Conservation (phyloP, 2,329 filamentous ascomycete genomes). For the Colletotrichum sp. region DNA sequence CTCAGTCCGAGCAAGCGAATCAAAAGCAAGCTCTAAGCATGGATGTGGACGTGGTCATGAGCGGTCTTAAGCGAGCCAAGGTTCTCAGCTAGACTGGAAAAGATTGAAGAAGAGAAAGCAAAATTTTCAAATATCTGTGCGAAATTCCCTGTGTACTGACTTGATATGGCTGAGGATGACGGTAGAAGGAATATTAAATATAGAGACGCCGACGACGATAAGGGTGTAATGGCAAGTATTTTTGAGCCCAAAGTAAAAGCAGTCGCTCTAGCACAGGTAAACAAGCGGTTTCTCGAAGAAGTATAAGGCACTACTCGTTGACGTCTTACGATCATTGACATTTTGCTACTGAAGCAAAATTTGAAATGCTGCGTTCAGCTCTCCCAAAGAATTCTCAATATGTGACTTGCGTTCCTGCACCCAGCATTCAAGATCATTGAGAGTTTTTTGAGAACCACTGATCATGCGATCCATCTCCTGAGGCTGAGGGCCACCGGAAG, state of each 20-base stretch:
- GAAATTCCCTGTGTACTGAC: rapidly evolving
- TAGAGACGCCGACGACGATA: background rate
- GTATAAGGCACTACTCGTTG: background rate
- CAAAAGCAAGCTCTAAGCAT: background rate
- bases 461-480: constrained; percentile 14
- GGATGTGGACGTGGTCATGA: background rate
- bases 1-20: background rate
- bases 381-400: background rate
- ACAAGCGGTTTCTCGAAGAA: background rate
- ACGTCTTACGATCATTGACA: background rate
- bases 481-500: constrained; percentile 7
- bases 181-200: background rate
- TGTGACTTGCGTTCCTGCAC: background rate
- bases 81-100: background rate
- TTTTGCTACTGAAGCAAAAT: background rate
- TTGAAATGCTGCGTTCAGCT: background rate
- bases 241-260: background rate
- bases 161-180: background rate
- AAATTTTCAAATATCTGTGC: background rate
- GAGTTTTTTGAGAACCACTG: background rate
- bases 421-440: background rate
- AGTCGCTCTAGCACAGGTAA: background rate
- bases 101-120: background rate
- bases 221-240: background rate
- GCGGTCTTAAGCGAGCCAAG: background rate